A percentile compares a stretch with the other conserved stretches of the same genome.
These are phyloP conservation scores for Herpetospermum pedunculosum DNA, from an alignment of 306 rosid genomes.

Conservation along the genomic window DNA sequence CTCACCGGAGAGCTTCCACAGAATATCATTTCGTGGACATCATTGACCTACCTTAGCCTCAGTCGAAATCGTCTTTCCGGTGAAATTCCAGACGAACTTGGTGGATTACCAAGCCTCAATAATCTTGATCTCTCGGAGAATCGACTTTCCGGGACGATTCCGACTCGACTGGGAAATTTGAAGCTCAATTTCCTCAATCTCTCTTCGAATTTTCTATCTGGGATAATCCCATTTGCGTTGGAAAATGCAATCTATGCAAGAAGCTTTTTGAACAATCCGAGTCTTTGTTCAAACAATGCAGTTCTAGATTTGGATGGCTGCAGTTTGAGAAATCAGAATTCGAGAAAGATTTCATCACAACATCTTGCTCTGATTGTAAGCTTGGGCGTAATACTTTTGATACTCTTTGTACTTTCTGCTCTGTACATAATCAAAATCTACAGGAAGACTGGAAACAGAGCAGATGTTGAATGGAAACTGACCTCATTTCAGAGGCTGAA, in stretches of 20 bases:
- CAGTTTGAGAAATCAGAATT: constrained; percentile 8
- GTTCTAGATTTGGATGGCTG: constrained; percentile 25
- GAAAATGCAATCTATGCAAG: constrained; percentile 23
- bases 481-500: constrained; percentile 48
- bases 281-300: constrained; percentile 38
- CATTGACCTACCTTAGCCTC: constrained; percentile 27
- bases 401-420: constrained; percentile 11
- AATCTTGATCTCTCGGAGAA: constrained; percentile 54
- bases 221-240: constrained; percentile 37
- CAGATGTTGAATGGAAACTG: constrained; percentile 46
- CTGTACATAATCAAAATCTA: constrained; percentile 16
- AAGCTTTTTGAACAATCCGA: constrained; percentile 63
- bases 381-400: constrained; percentile 3
- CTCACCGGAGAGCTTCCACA: constrained; percentile 39
- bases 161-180: constrained; percentile 9
- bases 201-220: constrained; percentile 42
- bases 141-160: constrained; percentile 53
- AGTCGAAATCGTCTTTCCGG: constrained; percentile 41
- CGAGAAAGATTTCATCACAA: constrained; percentile 27
- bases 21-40: constrained; percentile 31
- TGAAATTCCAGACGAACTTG: constrained; percentile 27
- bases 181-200: constrained; percentile 21
- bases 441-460: constrained; percentile 20
- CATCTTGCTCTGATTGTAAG: constrained; percentile 37
- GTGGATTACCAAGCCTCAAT: constrained; percentile 26